phyloP scores from a whole-genome alignment of 352 stramenopile genomes.

The Phytophthora sp. region DNA sequence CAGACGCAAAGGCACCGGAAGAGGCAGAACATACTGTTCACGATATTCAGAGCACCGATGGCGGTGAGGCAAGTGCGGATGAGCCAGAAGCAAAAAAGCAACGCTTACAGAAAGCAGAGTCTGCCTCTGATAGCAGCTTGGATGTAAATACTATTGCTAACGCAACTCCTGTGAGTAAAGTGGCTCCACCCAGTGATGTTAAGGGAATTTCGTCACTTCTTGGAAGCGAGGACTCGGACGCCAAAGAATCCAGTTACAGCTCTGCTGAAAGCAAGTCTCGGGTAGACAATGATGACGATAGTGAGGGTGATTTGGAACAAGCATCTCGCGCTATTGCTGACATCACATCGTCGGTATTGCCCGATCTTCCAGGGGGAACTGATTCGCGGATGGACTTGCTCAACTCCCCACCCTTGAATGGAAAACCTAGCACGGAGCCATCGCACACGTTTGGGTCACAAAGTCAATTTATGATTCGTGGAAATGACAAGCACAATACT shows the following conservation, averaged over 20 bases:
- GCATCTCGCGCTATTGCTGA: constrained; percentile 45
- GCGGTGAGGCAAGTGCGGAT: constrained; percentile 20
- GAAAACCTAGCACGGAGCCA: constrained; percentile 3
- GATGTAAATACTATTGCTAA: not conserved
- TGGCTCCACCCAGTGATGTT: constrained; percentile 20
- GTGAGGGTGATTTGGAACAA: constrained; percentile 39
- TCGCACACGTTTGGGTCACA: constrained; percentile 4
- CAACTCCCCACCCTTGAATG: constrained; percentile 17
- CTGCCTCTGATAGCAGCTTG: constrained; percentile 7
- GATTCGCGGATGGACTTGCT: constrained; percentile 25
- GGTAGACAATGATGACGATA: constrained; percentile 34
- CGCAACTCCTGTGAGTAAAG: constrained; percentile 4
- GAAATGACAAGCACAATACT: constrained; percentile 11
- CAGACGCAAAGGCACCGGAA: constrained; percentile 25
- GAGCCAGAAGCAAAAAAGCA: constrained; percentile 48
- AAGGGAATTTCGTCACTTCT: constrained; percentile 46
- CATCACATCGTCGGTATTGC: constrained; percentile 41
- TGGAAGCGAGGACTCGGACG: constrained; percentile 37
- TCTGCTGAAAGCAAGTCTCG: constrained; percentile 27
- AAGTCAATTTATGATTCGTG: constrained; percentile 20
- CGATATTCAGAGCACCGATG: constrained; percentile 6
- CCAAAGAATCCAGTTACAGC: constrained; percentile 26
- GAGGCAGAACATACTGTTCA: constrained; percentile 16
- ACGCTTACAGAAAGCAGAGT: constrained; percentile 15
- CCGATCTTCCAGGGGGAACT: constrained; percentile 24